Conservation (phyloP, 176 grass and related monocot genomes). For the Leersia perrieri region DNA sequence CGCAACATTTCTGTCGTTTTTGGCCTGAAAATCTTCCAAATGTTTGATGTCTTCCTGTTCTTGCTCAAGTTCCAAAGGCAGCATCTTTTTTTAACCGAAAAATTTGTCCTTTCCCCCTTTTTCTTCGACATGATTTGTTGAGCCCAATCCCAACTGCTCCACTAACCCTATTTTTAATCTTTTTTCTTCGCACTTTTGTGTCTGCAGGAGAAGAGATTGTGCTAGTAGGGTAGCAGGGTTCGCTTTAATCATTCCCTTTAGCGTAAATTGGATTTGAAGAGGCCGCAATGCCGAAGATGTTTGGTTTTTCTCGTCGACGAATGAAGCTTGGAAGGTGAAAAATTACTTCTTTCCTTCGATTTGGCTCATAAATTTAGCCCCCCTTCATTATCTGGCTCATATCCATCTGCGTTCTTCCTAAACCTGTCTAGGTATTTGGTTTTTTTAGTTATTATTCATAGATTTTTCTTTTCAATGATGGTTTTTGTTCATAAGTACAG, state of each 20-base stretch:
- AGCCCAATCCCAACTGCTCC: constrained; percentile 26
- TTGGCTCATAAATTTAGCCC: background rate
- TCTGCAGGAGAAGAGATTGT: constrained; percentile 37
- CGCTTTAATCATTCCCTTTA: background rate
- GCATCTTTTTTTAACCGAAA: constrained; percentile 29
- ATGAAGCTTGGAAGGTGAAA: constrained; percentile 89
- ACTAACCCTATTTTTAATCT: constrained; percentile 1
- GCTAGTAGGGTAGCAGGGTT: constrained; percentile 27
- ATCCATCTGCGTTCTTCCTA: background rate
- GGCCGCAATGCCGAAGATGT: constrained; percentile 90
- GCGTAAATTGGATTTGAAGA: background rate
- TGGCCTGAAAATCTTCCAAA: constrained; percentile 2
- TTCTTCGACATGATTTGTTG: constrained; percentile 21
- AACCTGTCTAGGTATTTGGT: background rate
- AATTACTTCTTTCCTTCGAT: constrained; percentile 1
- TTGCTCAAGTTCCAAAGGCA: constrained; percentile 37
- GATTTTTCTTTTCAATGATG: background rate
- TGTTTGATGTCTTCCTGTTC: constrained; percentile 38
- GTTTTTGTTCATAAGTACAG: background rate
- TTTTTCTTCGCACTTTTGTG: constrained; percentile 1
- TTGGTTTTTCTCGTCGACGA: constrained; percentile 82
- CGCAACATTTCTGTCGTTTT: background rate
- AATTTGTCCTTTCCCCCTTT: background rate
- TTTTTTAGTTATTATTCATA: background rate
- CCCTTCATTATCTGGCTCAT: background rate